phyloP scores from a whole-genome alignment of 2,329 filamentous ascomycete species.

The Pezicula radicicola region DNA sequence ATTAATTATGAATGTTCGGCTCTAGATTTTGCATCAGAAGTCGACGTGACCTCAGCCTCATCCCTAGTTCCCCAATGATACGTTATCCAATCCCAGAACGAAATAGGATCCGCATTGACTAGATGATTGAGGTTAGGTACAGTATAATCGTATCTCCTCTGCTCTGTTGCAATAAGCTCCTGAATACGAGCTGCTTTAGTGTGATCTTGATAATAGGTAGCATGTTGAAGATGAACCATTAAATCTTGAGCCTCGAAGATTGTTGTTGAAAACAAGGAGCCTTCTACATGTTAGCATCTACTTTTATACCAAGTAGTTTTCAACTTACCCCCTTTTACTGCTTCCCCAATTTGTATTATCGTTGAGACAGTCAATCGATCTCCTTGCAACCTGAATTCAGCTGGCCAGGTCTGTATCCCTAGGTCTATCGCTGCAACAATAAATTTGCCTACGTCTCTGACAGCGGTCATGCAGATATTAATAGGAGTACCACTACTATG shows the following conservation, averaged over 20 bases:
- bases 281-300: neutral
- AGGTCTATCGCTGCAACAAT: conserved; percentile 66
- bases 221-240: conserved; percentile 12
- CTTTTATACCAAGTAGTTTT: no score
- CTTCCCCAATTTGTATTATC: conserved; percentile 49
- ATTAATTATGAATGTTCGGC: no score
- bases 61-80: conserved; percentile 35
- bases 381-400: conserved; percentile 67
- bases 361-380: conserved; percentile 59
- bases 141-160: conserved; percentile 64
- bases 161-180: conserved; percentile 63
- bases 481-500: conserved; percentile 46
- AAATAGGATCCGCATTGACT: conserved; percentile 43
- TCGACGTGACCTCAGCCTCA: no score
- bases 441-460: conserved; percentile 66
- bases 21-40: no score
- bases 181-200: conserved; percentile 52
- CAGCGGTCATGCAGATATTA: conserved; percentile 65
- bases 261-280: conserved; percentile 15
- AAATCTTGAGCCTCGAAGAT: conserved; percentile 18
- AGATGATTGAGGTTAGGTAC: conserved; percentile 57
- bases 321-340: conserved; percentile 43
- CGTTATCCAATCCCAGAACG: conserved; percentile 53
- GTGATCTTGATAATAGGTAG: conserved; percentile 36
- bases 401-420: conserved; percentile 58